A percentile compares a stretch with the other conserved stretches of the same genome.
Conservation (phyloP, 805 yeast species). For the Lipomyces japonicus region DNA sequence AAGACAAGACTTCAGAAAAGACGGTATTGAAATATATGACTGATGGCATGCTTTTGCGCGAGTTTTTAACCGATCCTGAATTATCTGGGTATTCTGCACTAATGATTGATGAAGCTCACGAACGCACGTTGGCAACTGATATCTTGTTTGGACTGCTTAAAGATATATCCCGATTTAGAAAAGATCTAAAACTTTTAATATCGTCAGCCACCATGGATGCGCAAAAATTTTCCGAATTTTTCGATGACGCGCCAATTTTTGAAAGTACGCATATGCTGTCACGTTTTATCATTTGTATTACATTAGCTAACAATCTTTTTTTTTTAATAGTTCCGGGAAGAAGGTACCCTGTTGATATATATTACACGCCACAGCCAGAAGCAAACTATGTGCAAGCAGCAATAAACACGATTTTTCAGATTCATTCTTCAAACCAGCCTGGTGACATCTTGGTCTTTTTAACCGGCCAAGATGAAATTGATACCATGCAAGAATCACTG, state of each 20-base stretch:
- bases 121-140: constrained; percentile 91
- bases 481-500: constrained; percentile 64
- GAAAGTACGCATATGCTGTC: constrained; percentile 6
- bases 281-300: neutral
- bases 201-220: constrained; percentile 94
- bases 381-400: constrained; percentile 81
- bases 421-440: constrained; percentile 70
- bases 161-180: constrained; percentile 64
- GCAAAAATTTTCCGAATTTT: constrained; percentile 73
- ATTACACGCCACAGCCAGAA: constrained; percentile 78
- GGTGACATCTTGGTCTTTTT: constrained; percentile 78
- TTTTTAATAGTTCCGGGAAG: constrained; percentile 67
- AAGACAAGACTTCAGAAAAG: constrained; percentile 59
- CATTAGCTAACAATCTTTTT: constrained; percentile 30
- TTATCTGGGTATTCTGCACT: constrained; percentile 76
- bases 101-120: constrained; percentile 97
- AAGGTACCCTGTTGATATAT: constrained; percentile 81
- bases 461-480: constrained; percentile 90
- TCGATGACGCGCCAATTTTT: constrained; percentile 75
- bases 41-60: constrained; percentile 92
- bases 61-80: constrained; percentile 75
- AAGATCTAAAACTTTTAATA: constrained; percentile 70
- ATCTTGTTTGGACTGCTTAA: constrained; percentile 80
- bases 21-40: constrained; percentile 90
- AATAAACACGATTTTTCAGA: constrained; percentile 78